Evolutionary conservation across 2,329 filamentous ascomycete species (phyloP), one percentile per base, ranked within the genome.

Genomic region (Calonectria hongkongensis): DNA sequence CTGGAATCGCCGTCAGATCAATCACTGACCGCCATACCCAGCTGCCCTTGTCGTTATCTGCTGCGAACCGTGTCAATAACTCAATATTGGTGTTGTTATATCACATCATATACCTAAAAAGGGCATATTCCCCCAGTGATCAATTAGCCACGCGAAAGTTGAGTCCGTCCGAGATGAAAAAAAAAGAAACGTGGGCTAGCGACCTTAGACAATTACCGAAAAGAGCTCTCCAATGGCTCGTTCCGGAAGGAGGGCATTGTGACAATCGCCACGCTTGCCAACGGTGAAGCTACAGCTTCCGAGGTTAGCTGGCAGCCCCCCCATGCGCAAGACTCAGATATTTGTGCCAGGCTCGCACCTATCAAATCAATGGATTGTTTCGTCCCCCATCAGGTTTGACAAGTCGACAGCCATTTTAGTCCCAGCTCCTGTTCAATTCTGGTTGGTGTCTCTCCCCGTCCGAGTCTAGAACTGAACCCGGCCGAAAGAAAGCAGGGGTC

Each of bases 401-500:
- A 67, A 54, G 36, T 56, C 47, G 47, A 27, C 39, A 39, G n/a
- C 21, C 47, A 43, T 33, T 27, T 62, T 71, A 28, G 36, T 36
- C 48, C 54, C 30, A 16, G 47, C 63, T 63, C 60, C 70, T 41
- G 70, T 66, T 72, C 62, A 62, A 41, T 54, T 54, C 50, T 50
- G 70, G 65, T 68, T 64, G 64, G 67, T 60, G 48, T 65, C 66
- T 51, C 60, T 72, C 51, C 39, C 50, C 56, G 48, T 64, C 64
- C 63, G 65, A 67, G 58, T 73, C 50, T 56, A 64, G 54, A 64
- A 73, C 56, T 50, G 48, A 66, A 70, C 64, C 76, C 72, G 73
- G 73, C 68, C 74, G 70, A 73, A 70, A 68, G 66, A 72, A 65
- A 68, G 45, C 41, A 50, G 62, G 71, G 68, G 71, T 36, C 54